Evolutionary conservation across 768 basidiomycete genomes (phyloP).

Genomic region (Glaciozyma antarctica): DNA sequence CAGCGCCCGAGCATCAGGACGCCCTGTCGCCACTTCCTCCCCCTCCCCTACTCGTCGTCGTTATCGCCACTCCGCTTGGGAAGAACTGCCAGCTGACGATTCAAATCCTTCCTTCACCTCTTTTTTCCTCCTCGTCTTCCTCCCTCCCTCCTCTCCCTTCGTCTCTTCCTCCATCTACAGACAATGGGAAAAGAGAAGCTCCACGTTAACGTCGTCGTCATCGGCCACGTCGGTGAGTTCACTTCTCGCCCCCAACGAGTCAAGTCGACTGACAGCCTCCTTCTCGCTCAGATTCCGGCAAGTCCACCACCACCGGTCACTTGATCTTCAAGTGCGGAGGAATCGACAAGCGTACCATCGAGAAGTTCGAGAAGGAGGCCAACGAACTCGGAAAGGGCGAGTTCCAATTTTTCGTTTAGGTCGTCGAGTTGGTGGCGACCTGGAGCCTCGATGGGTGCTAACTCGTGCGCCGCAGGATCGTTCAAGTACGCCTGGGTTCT

Average conservation of each 20-base stretch:
- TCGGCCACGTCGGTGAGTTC: slow-evolving; percentile 58
- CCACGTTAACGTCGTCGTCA: slow-evolving; percentile 90
- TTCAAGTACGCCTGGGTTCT: slow-evolving; percentile 85
- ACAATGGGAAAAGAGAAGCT: slow-evolving; percentile 34
- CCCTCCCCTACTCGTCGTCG: too few species aligned
- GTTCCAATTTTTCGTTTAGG: slow-evolving; percentile 39
- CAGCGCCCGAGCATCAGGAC: too few species aligned
- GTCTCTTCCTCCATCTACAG: neutral
- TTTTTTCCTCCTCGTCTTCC: neutral
- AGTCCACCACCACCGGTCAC: slow-evolving; percentile 99
- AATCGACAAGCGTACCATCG: slow-evolving; percentile 99
- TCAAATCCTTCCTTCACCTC: too few species aligned
- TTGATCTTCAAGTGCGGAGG: slow-evolving; percentile 99
- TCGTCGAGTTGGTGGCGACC: too few species aligned
- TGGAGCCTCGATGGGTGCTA: too few species aligned
- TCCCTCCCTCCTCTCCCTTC: neutral
- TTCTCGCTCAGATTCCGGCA: slow-evolving; percentile 99
- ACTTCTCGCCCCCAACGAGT: slow-evolving; percentile 33
- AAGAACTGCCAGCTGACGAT: too few species aligned
- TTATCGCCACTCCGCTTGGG: too few species aligned
- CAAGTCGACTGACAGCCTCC: slow-evolving; percentile 37
- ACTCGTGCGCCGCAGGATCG: slow-evolving; percentile 33
- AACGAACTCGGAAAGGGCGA: slow-evolving; percentile 95
- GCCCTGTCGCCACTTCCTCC: too few species aligned
- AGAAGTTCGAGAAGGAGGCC: slow-evolving; percentile 89